Evolutionary conservation across 2,329 filamentous ascomycete species (phyloP).

Genomic region (Calonectria montana): DNA sequence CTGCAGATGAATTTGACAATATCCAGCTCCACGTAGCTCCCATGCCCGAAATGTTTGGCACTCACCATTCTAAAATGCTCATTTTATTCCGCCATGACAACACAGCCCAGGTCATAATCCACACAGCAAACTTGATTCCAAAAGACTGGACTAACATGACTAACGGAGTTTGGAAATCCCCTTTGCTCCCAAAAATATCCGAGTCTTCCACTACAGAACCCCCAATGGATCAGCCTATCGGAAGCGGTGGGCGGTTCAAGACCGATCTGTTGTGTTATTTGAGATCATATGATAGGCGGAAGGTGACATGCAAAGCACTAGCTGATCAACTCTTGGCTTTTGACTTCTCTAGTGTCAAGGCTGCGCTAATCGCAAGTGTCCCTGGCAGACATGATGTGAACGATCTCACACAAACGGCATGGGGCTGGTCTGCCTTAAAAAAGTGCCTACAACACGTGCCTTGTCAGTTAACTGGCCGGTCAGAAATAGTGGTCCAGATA

Average conservation of each 20-base stretch:
- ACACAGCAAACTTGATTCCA: slow-evolving; percentile 92
- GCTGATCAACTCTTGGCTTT: slow-evolving; percentile 67
- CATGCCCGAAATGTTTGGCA: slow-evolving; percentile 87
- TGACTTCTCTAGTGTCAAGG: slow-evolving; percentile 78
- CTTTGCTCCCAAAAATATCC: slow-evolving; percentile 67
- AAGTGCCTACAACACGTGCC: slow-evolving; percentile 68
- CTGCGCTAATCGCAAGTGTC: slow-evolving; percentile 81
- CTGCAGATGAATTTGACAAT: slow-evolving; percentile 72
- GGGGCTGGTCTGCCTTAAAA: slow-evolving; percentile 80
- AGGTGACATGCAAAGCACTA: slow-evolving; percentile 65
- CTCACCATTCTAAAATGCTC: slow-evolving; percentile 89
- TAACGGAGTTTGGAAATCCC: slow-evolving; percentile 84
- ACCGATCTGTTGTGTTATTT: slow-evolving; percentile 80
- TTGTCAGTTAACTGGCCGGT: slow-evolving; percentile 47
- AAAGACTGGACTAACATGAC: slow-evolving; percentile 91
- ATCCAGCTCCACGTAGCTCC: slow-evolving; percentile 78
- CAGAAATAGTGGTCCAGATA: slow-evolving; percentile 72
- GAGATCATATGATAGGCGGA: slow-evolving; percentile 71
- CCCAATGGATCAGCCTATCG: slow-evolving; percentile 45
- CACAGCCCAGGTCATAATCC: slow-evolving; percentile 81
- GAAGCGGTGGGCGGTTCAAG: slow-evolving; percentile 80
- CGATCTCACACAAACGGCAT: slow-evolving; percentile 66
- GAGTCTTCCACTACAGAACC: not conserved
- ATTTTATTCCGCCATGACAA: slow-evolving; percentile 83
- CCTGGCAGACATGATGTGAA: slow-evolving; percentile 72